Conservation (phyloP, 805 yeast genomes). For the Pichia membranifaciens region DNA sequence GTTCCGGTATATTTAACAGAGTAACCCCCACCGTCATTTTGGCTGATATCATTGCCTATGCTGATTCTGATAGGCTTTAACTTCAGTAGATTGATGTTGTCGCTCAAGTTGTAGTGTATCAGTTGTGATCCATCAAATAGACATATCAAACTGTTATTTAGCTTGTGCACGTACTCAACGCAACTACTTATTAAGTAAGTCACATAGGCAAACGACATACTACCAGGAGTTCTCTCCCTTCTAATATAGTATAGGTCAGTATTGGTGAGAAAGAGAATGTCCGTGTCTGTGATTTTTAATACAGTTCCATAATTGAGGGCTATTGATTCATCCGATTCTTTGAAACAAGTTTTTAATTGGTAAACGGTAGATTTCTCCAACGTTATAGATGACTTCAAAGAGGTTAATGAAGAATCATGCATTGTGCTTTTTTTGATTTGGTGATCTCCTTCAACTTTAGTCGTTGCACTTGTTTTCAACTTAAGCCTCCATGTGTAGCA, state of each 20-base stretch:
- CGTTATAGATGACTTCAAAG: slow-evolving; percentile 9
- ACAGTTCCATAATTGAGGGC: slow-evolving; percentile 24
- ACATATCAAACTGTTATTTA: slow-evolving; percentile 22
- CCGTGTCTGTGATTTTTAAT: slow-evolving; percentile 25
- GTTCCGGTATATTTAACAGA: slow-evolving; percentile 28
- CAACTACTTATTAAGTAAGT: slow-evolving; percentile 21
- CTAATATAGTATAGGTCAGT: slow-evolving; percentile 27
- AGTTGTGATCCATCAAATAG: slow-evolving; percentile 32
- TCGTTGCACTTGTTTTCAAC: neutral
- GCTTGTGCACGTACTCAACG: slow-evolving; percentile 30
- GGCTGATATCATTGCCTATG: slow-evolving; percentile 28
- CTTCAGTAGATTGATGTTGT: slow-evolving; percentile 20
- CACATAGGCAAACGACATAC: slow-evolving; percentile 19
- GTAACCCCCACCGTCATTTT: neutral
- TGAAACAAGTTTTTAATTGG: slow-evolving; percentile 27
- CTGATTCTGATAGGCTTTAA: slow-evolving; percentile 27
- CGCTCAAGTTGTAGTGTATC: slow-evolving; percentile 27
- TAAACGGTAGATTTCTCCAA: slow-evolving; percentile 23
- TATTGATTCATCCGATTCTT: slow-evolving; percentile 18
- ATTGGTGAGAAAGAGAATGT: slow-evolving; percentile 26
- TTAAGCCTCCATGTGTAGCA: slow-evolving; percentile 31
- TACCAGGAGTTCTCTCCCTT: slow-evolving; percentile 14
- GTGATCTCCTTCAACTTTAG: slow-evolving; percentile 5
- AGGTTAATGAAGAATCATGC: slow-evolving; percentile 2
- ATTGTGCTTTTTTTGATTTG: neutral